A percentile compares a stretch with the other conserved stretches of the same genome.
Conservation (phyloP, 2,329 filamentous ascomycete genomes). For the Aureobasidium sp. region DNA sequence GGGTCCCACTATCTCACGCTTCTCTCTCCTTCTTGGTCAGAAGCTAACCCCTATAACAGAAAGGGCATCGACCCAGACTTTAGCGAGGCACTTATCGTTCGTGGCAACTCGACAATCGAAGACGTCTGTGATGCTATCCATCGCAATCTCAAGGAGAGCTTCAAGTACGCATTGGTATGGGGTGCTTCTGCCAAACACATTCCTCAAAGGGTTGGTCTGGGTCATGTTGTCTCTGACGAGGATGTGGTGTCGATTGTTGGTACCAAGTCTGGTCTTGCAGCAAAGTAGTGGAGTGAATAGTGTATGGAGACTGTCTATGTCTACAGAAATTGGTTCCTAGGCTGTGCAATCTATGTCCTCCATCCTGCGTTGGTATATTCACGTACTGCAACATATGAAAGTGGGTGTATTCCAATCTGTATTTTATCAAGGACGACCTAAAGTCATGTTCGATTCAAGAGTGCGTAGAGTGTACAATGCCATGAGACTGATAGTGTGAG, state of each 20-base stretch:
- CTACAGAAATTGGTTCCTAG: not conserved
- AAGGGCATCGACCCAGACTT: constrained; percentile 90
- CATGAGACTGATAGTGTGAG: not conserved
- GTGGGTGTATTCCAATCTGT: too few species aligned
- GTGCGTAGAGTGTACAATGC: not conserved
- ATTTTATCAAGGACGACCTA: too few species aligned
- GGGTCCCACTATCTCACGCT: constrained; percentile 14
- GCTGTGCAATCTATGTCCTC: not conserved
- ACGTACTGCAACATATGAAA: too few species aligned
- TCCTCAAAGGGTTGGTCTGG: constrained; percentile 82
- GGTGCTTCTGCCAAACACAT: constrained; percentile 91
- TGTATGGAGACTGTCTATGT: not conserved
- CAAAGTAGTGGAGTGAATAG: constrained; percentile 13
- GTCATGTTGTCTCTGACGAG: constrained; percentile 66
- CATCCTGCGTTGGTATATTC: too few species aligned
- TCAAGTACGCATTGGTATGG: constrained; percentile 98
- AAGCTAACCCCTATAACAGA: constrained; percentile 35
- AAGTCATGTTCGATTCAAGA: not conserved
- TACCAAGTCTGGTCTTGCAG: constrained; percentile 30
- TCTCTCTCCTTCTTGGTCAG: too few species aligned
- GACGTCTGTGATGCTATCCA: constrained; percentile 97
- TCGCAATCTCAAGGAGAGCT: constrained; percentile 89
- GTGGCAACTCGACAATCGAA: constrained; percentile 80
- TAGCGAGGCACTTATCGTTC: constrained; percentile 82
- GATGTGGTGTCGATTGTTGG: constrained; percentile 59